phyloP scores from a whole-genome alignment of 2,329 filamentous ascomycete species.

The Tolypocladium tropicale region DNA sequence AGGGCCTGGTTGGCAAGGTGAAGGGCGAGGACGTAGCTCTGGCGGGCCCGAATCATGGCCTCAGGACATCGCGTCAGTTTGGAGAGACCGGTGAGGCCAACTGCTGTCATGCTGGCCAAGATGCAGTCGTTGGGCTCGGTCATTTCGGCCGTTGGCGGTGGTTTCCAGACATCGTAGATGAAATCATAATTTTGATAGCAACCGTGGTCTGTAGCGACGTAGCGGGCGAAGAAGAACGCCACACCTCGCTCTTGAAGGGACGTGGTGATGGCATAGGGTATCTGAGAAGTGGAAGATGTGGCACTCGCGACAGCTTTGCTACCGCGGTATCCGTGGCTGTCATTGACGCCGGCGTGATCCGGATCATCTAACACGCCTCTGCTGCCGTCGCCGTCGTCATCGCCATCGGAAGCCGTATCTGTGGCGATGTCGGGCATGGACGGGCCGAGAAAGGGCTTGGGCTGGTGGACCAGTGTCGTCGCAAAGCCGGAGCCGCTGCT shows the following conservation, averaged over 20 bases:
- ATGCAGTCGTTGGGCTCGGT: slow-evolving; percentile 31
- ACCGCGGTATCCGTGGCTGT: not conserved
- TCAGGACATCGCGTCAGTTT: slow-evolving; percentile 30
- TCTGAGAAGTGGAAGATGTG: not conserved
- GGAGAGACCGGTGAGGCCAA: slow-evolving; percentile 41
- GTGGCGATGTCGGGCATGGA: not conserved
- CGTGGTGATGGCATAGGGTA: slow-evolving; percentile 8
- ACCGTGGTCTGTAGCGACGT: slow-evolving; percentile 35
- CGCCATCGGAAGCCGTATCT: not conserved
- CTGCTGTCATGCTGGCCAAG: slow-evolving; percentile 42
- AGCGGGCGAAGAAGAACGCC: slow-evolving; percentile 41
- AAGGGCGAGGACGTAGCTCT: slow-evolving; percentile 41
- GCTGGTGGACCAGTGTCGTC: slow-evolving; percentile 1
- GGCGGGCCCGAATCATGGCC: slow-evolving; percentile 35
- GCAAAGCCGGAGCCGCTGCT: not conserved
- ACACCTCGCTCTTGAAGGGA: slow-evolving; percentile 32
- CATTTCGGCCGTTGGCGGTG: slow-evolving; percentile 19
- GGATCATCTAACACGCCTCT: not conserved
- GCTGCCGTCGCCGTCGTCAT: not conserved
- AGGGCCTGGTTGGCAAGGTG: slow-evolving; percentile 40
- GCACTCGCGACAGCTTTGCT: not conserved
- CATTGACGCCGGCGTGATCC: not conserved
- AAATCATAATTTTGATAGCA: slow-evolving; percentile 42
- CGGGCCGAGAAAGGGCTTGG: not conserved
- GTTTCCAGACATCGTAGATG: slow-evolving; percentile 42